phyloP scores from a whole-genome alignment of 352 stramenopile species.

The Globisporangium sylvaticum region DNA sequence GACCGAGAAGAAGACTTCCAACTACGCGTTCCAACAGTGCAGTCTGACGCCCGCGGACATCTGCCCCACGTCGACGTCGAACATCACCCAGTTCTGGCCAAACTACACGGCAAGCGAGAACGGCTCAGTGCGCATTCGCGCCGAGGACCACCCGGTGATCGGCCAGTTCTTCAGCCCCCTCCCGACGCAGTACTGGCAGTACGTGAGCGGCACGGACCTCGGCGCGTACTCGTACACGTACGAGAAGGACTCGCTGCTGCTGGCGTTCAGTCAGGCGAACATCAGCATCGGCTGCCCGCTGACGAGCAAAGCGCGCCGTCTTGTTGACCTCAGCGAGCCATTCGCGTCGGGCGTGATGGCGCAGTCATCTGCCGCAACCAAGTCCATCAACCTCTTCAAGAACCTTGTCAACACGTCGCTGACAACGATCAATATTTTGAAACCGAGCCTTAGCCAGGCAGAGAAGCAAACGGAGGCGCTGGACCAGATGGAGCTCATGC shows the following conservation, averaged over 20 bases:
- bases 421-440: background rate
- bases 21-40: conserved; percentile 36
- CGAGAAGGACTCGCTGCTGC: conserved; percentile 40
- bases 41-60: conserved; percentile 1
- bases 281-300: conserved; percentile 3
- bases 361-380: background rate
- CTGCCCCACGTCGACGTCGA: conserved; percentile 11
- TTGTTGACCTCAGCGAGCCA: background rate
- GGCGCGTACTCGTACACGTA: conserved; percentile 63
- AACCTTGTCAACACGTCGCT: background rate
- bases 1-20: conserved; percentile 21
- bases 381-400: conserved; percentile 1
- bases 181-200: conserved; percentile 62
- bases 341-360: background rate
- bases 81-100: conserved; percentile 48
- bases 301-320: conserved; percentile 2
- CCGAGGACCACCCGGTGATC: conserved; percentile 45
- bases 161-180: conserved; percentile 47
- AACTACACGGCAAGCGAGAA: background rate
- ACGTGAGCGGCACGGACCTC: conserved; percentile 43
- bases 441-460: background rate
- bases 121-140: conserved; percentile 21
- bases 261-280: background rate
- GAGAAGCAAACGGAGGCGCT: conserved; percentile 20
- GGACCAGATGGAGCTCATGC: conserved; percentile 43